These are phyloP conservation scores for Penicillium atrosanguineum DNA, from an alignment of 495 filamentous ascomycete species.

Conservation along the genomic window DNA sequence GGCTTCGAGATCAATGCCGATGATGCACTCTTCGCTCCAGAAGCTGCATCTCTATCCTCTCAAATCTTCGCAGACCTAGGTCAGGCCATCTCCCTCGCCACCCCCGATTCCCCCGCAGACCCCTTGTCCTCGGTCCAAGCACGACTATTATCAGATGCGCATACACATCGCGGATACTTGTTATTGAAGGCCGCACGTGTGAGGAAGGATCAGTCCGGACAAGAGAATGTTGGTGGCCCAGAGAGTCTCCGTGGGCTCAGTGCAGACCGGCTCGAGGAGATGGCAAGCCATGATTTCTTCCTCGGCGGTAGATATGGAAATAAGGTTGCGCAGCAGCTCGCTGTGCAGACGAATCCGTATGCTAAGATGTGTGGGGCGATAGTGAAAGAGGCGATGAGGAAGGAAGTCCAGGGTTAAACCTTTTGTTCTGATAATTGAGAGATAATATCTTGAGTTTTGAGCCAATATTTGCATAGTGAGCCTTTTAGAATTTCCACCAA, in stretches of 20 bases:
- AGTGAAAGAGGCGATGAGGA: slow-evolving; percentile 80
- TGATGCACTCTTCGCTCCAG: slow-evolving; percentile 17
- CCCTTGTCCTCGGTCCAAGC: slow-evolving; percentile 59
- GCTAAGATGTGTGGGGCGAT: slow-evolving; percentile 87
- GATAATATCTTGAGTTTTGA: too few species aligned
- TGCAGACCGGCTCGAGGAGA: slow-evolving; percentile 62
- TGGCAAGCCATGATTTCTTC: slow-evolving; percentile 71
- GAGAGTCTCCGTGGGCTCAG: slow-evolving; percentile 40
- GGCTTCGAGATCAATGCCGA: not conserved
- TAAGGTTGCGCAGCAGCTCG: slow-evolving; percentile 70
- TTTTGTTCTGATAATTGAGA: not conserved
- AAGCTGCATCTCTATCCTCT: slow-evolving; percentile 26
- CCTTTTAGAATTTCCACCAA: too few species aligned
- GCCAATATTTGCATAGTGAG: too few species aligned
- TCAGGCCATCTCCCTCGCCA: slow-evolving; percentile 64
- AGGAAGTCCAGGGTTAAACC: slow-evolving; percentile 51
- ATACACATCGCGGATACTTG: slow-evolving; percentile 75
- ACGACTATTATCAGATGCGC: slow-evolving; percentile 62
- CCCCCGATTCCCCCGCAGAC: slow-evolving; percentile 47
- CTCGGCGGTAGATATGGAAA: slow-evolving; percentile 76
- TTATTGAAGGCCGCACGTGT: slow-evolving; percentile 61
- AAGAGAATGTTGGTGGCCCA: slow-evolving; percentile 13
- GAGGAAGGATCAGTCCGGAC: slow-evolving; percentile 17
- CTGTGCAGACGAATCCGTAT: slow-evolving; percentile 80
- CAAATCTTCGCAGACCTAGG: slow-evolving; percentile 59